Evolutionary conservation across 1,284 basidiomycete species (phyloP), one percentile per base, ranked within the genome.

Genomic region (Ustilago sp.): DNA sequence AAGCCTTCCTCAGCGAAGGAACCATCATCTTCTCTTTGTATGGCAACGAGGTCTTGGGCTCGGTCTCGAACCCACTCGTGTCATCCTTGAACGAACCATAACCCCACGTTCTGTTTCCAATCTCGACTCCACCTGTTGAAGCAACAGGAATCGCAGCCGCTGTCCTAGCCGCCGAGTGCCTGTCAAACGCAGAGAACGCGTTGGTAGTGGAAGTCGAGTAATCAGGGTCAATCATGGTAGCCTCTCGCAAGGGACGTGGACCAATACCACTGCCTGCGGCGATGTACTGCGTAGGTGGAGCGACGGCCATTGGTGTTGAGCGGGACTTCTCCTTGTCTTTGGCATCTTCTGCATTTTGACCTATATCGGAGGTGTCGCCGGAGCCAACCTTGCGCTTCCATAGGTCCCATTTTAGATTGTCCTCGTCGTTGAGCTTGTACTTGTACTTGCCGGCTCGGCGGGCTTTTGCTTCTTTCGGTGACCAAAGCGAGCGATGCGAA

Each of bases 1-100:
- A 54, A 9, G 83, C 83, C 45, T 82, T 80, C 4, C 77, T 64
- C 36, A 84, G 73, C 32, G 83, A 82, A 1, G 84, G 84, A 19
- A 84, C 83, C 67, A 86, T 68, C 73, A 82, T 74, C 52, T 76
- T 79, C 45, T 86, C 84, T 50, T 82, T 82, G 67, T 81, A 84
- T 13, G 84, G 84, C 48, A 86, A 54, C 15, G 79, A 81, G 12
- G 84, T 86, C 68, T 86, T 86, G 19, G 84, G 83, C 69, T 86
- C 81, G 4, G 80, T 75, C 41, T 86, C 83, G 17, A 85, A 75
- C 1, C 78, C 80, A 39, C 71, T 70, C 15, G 55, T 73, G 34
- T 58, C 56, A 51, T 80, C 77, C 35, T 71, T 64, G 59, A 77
- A 74, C 23, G 75, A 77, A 32, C 70, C 75, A 38, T 77, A 77